phyloP scores from a whole-genome alignment of 345 rosid species.

The Abelmoschus esculentus region DNA sequence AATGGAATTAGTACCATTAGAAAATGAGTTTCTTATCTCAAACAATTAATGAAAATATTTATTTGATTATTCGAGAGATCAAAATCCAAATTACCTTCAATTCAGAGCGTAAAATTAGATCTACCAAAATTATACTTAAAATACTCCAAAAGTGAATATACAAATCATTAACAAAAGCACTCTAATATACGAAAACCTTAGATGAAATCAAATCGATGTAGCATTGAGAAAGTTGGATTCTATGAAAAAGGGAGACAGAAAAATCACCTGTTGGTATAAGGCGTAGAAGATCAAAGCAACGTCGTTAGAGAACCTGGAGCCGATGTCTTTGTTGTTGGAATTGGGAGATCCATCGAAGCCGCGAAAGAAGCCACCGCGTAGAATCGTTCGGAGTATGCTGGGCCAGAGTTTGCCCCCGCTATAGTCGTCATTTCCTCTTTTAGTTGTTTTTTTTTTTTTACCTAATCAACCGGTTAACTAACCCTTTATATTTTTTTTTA shows the following conservation, averaged over 20 bases:
- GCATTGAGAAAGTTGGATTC: constrained; percentile 19
- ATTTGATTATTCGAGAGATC: constrained; percentile 5
- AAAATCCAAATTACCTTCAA: neutral
- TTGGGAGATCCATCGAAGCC: constrained; percentile 84
- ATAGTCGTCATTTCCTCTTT: constrained; percentile 33
- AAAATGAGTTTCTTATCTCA: constrained; percentile 11
- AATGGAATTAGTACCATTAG: constrained; percentile 9
- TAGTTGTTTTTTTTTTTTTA: too few species aligned
- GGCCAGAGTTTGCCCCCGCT: constrained; percentile 87
- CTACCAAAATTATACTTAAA: constrained; percentile 12
- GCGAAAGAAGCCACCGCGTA: constrained; percentile 79
- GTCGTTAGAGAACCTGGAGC: constrained; percentile 73
- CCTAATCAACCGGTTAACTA: too few species aligned
- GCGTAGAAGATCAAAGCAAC: constrained; percentile 84
- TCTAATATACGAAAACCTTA: neutral
- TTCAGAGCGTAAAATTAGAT: constrained; percentile 16
- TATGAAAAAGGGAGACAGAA: neutral
- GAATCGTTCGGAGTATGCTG: constrained; percentile 93
- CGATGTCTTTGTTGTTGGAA: constrained; percentile 41
- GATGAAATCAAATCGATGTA: neutral
- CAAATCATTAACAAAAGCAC: neutral
- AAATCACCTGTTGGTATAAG: constrained; percentile 70
- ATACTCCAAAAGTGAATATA: neutral
- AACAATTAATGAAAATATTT: neutral
- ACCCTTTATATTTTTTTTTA: too few species aligned